These are phyloP conservation scores for Cenchrus fungigraminus DNA, from an alignment of 176 grass and related monocot species.

Conservation along the genomic window DNA sequence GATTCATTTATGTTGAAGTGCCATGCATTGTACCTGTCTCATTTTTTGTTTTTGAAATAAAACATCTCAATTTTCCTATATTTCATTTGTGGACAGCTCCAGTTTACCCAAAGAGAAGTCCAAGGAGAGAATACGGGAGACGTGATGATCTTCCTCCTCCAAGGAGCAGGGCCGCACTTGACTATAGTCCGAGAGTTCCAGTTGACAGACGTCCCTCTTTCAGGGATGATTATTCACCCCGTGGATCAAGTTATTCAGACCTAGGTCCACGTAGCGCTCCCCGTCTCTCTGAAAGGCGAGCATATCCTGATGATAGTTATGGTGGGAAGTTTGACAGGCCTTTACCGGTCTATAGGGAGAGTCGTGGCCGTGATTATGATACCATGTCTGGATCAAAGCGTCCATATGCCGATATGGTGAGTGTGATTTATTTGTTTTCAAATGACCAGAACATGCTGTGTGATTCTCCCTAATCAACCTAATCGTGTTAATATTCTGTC, in stretches of 20 bases:
- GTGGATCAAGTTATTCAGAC: conserved; percentile 65
- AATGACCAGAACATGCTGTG: not conserved
- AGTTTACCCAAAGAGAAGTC: conserved; percentile 73
- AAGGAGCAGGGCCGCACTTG: conserved; percentile 55
- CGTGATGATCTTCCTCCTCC: conserved; percentile 70
- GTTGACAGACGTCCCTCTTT: conserved; percentile 59
- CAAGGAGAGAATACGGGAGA: conserved; percentile 70
- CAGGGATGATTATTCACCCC: conserved; percentile 74
- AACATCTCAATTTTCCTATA: not conserved
- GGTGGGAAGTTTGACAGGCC: conserved; percentile 61
- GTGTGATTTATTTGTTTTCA: conserved; percentile 14
- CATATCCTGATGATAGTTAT: conserved; percentile 75
- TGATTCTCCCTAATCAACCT: conserved; percentile 24
- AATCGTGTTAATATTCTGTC: conserved; percentile 35
- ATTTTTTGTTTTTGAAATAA: too few species aligned
- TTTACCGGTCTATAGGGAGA: conserved; percentile 64
- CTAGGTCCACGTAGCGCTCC: conserved; percentile 58
- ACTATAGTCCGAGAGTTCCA: conserved; percentile 71
- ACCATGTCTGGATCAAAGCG: conserved; percentile 80
- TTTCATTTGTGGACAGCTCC: conserved; percentile 45
- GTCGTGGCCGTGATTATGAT: conserved; percentile 64
- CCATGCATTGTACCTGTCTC: not conserved
- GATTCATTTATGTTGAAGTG: not conserved
- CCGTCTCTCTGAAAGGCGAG: conserved; percentile 61
- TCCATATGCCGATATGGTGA: conserved; percentile 71